Evolutionary conservation across 2,329 filamentous ascomycete genomes (phyloP), one percentile per base, ranked within the genome.

Genomic region (Penicillium sp.): DNA sequence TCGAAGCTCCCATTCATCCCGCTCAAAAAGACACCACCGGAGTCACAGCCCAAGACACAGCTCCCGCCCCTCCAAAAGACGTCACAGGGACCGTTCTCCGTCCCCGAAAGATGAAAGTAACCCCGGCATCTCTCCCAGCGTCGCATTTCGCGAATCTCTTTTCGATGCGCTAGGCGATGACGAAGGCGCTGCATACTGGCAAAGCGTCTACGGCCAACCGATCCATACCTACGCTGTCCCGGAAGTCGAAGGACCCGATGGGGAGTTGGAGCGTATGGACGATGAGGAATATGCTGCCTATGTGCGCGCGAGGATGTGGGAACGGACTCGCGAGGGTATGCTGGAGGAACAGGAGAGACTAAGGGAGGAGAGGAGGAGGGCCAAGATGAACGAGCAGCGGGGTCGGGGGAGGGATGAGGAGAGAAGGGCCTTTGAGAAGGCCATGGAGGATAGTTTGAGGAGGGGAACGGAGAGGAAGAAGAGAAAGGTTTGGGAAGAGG

Each of bases 81-180:
- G 52, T 9, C 65, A 58, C 53, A 66, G 58, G 53, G 58, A 60
- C 10, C 53, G 39, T 4, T 21, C n/a, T 24, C 41, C 10, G 31
- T 43, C 33, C 21, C 38, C 12, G 33, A 2, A 49, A 36, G 31
- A 18, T 31, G 31, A 28, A 45, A 21, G 24, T 51, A 41, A 41
- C 53, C 18, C 53, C 60, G 1, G 76, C 2, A 12, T 89, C 15
- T 83, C 88, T 61, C 81, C 89, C 0, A 86, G 90, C 38, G 78
- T 81, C 0, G 90, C 93, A 0, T 99, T 99, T 70, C 86, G 90
- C 28, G 90, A 95, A 71, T 96, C 91, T 0, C 85, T 99, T 5
- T 97, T 97, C 74, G 94, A 99, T 71, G 94, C 94, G 29, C 87
- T 99, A 73, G 93, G 91, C 34, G 94, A 99, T 72, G 93, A 97